phyloP scores from a whole-genome alignment of 306 rosid species.

The cucumber (Cucumis sativus) region Cucumber_9930_V3 NC_026660.2:25346001-25346500 shows the following conservation, averaged over 20 bases:
- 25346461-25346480: not conserved
- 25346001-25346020: constrained; percentile 81
- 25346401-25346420: not conserved
- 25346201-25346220: constrained; percentile 81
- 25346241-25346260: constrained; percentile 89
- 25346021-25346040: constrained; percentile 76
- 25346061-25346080: not conserved
- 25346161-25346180: not conserved
- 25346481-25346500: not conserved
- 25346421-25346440: not conserved
- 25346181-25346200: constrained; percentile 69
- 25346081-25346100: not conserved
- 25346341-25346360: not conserved
- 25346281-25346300: constrained; percentile 77
- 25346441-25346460: not conserved
- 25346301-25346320: constrained; percentile 28
- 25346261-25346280: constrained; percentile 85
- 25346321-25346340: not conserved
- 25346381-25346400: not conserved
- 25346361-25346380: not conserved
- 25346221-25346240: constrained; percentile 90
- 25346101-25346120: not conserved
- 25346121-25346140: not conserved
- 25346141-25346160: not conserved
- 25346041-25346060: constrained; percentile 70